Evolutionary conservation across 177 flowering plant genomes (phyloP).

Genomic region (Vitis hybrid): DNA sequence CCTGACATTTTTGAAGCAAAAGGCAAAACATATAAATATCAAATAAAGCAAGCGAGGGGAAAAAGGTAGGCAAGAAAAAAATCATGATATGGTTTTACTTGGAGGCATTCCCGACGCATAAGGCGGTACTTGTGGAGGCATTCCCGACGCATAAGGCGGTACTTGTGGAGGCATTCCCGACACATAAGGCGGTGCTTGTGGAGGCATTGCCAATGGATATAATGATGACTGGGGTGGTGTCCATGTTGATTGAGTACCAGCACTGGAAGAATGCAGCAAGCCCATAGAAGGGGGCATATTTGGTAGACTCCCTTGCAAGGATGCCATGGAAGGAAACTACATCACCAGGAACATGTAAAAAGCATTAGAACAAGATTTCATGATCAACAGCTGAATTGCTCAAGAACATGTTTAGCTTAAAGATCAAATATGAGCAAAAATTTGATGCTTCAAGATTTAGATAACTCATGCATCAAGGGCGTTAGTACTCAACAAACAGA

Average conservation of each 20-base stretch:
- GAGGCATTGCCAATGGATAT: slow-evolving; percentile 32
- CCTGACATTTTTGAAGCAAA: slow-evolving; percentile 35
- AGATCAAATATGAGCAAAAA: background rate
- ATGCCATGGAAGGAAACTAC: slow-evolving; percentile 72
- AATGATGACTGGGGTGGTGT: slow-evolving; percentile 43
- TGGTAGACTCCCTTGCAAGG: slow-evolving; percentile 64
- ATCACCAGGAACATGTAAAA: slow-evolving; percentile 14
- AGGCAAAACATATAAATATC: background rate
- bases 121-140: slow-evolving; percentile 10
- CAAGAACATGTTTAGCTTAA: background rate
- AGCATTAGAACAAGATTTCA: background rate
- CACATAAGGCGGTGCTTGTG: slow-evolving; percentile 25
- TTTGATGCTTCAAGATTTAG: background rate
- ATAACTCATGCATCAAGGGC: background rate
- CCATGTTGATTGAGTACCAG: slow-evolving; percentile 48
- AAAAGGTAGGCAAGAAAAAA: background rate
- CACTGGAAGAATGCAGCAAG: slow-evolving; percentile 36
- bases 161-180: slow-evolving; percentile 27
- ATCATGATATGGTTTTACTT: slow-evolving; percentile 24
- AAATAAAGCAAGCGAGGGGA: background rate
- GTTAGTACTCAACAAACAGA: background rate
- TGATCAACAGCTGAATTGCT: background rate
- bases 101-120: too few species aligned
- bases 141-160: too few species aligned
- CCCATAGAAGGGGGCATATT: slow-evolving; percentile 38